A percentile compares a stretch with the other conserved stretches of the same genome.
These are phyloP conservation scores for Chlamydomonas schloesseri DNA, from an alignment of 139 green algal species.

Conservation along the genomic window DNA sequence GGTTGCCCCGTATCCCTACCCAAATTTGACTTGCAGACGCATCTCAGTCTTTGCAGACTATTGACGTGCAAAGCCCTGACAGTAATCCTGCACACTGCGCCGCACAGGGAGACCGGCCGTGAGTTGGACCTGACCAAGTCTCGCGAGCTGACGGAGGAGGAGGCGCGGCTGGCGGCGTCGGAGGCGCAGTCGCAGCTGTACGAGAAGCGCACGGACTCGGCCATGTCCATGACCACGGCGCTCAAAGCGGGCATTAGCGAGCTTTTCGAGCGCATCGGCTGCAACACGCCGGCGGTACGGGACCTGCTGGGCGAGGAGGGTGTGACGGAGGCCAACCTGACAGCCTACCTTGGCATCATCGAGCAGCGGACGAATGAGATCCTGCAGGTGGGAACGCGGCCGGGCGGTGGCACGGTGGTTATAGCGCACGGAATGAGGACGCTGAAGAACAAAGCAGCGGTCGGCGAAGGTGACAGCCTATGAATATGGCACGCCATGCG, in stretches of 20 bases:
- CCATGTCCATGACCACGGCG: conserved; percentile 59
- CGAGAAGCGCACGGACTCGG: conserved; percentile 58
- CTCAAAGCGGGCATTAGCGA: conserved; percentile 69
- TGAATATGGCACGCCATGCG: too few relatives aligned
- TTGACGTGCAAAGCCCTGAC: too few relatives aligned
- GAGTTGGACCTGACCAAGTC: conserved; percentile 54
- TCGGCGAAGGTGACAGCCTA: too few relatives aligned
- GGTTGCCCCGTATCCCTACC: too few relatives aligned
- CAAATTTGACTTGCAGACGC: too few relatives aligned
- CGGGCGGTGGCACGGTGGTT: too few relatives aligned
- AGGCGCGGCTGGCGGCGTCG: conserved; percentile 49
- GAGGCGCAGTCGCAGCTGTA: conserved; percentile 70
- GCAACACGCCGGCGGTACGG: conserved; percentile 77
- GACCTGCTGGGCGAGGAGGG: conserved; percentile 76
- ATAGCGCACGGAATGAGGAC: too few relatives aligned
- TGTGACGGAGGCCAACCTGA: conserved; percentile 85
- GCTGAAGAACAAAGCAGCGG: too few relatives aligned
- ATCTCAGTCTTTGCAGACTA: too few relatives aligned
- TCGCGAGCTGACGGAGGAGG: conserved; percentile 51
- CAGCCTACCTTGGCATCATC: conserved; percentile 90
- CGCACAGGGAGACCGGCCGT: conserved; percentile 41
- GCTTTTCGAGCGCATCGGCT: conserved; percentile 84
- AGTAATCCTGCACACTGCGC: too few relatives aligned
- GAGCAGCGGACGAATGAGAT: conserved; percentile 92
- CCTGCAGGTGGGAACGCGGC: conserved; percentile 63